Percentiles rank a stretch among this genome's conserved stretches.
Conservation (phyloP, 768 basidiomycete genomes). For the Leucosporidium scottii region DNA sequence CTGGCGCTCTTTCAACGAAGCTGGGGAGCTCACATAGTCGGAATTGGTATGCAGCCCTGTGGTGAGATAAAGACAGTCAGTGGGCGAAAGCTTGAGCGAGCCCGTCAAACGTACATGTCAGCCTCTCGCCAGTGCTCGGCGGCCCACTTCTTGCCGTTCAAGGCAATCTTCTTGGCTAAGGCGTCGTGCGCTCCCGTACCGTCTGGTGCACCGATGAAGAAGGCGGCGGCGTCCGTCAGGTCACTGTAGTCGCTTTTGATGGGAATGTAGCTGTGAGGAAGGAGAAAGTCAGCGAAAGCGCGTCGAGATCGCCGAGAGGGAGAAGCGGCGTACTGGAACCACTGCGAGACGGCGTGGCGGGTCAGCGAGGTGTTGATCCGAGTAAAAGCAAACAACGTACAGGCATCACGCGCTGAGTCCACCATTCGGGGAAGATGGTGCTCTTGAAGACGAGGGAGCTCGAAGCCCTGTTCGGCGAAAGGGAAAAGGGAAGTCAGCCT, state of each 20-base stretch:
- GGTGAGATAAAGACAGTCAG: not conserved
- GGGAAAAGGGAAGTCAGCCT: too few species aligned
- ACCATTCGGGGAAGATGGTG: slow-evolving; percentile 43
- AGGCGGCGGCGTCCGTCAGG: slow-evolving; percentile 61
- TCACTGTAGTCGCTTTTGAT: slow-evolving; percentile 39
- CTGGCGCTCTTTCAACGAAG: not conserved
- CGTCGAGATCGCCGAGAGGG: not conserved
- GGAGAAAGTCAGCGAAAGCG: slow-evolving; percentile 47
- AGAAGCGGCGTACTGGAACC: slow-evolving; percentile 47
- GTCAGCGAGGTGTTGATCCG: not conserved
- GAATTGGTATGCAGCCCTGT: slow-evolving; percentile 31
- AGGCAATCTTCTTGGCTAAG: slow-evolving; percentile 54
- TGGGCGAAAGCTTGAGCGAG: not conserved
- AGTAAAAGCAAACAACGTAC: slow-evolving; percentile 11
- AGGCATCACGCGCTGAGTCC: slow-evolving; percentile 83
- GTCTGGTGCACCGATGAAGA: slow-evolving; percentile 61
- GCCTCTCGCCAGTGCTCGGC: slow-evolving; percentile 34
- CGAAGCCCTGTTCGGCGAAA: slow-evolving; percentile 8
- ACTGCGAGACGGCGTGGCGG: slow-evolving; percentile 38
- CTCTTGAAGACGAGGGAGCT: slow-evolving; percentile 30
- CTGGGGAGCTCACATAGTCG: slow-evolving; percentile 21
- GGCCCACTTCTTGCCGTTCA: slow-evolving; percentile 45
- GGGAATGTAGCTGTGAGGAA: slow-evolving; percentile 31
- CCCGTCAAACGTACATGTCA: slow-evolving; percentile 28
- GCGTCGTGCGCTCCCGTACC: slow-evolving; percentile 58